A percentile compares a stretch with the other conserved stretches of the same genome.
phyloP scores from a whole-genome alignment of 148 eudicot species.

The Vaccinium vitisidaea region DNA sequence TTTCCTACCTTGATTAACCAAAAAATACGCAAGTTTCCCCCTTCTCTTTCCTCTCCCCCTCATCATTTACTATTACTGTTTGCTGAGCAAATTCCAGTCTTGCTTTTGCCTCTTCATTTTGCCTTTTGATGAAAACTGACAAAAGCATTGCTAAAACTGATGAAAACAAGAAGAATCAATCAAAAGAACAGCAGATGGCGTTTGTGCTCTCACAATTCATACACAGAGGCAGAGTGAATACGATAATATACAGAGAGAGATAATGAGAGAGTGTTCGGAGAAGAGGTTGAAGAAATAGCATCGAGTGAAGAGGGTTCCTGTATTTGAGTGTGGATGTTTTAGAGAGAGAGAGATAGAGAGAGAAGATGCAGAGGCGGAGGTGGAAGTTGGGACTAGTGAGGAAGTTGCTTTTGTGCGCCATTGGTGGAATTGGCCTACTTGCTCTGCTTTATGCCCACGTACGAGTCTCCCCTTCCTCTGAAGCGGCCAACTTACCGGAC shows the following conservation, averaged over 20 bases:
- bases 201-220: too few species aligned
- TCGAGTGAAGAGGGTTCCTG: neutral
- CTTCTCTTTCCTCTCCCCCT: neutral
- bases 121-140: neutral
- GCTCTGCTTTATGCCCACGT: slow-evolving; percentile 62
- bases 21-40: too few species aligned
- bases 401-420: slow-evolving; percentile 59
- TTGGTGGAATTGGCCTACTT: slow-evolving; percentile 51
- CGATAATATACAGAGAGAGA: too few species aligned
- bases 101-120: neutral
- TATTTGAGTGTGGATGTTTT: neutral
- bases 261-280: neutral
- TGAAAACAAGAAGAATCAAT: neutral
- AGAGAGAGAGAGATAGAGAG: slow-evolving; percentile 6
- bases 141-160: neutral
- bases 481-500: slow-evolving; percentile 45
- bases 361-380: slow-evolving; percentile 46
- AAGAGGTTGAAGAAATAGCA: too few species aligned
- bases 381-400: slow-evolving; percentile 44
- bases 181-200: too few species aligned
- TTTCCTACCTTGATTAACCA: too few species aligned
- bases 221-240: too few species aligned
- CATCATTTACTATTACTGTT: neutral
- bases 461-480: slow-evolving; percentile 34
- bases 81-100: neutral